Conservation (phyloP, 2,329 filamentous ascomycete species). For the Ambrosiella xylebori region DNA sequence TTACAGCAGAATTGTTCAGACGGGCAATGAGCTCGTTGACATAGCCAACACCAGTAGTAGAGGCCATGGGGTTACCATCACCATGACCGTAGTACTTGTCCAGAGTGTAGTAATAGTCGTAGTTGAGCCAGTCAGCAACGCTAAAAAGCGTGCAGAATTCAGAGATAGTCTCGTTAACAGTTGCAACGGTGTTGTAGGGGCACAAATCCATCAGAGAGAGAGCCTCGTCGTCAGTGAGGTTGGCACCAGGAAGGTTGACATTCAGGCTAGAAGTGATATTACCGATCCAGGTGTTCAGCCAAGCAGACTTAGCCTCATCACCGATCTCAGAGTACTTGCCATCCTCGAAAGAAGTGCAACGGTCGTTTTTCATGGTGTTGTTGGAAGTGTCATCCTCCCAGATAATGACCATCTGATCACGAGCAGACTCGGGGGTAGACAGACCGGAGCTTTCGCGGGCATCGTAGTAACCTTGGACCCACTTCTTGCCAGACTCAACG, state of each 20-base stretch:
- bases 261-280: conserved; percentile 55
- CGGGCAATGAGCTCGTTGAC: conserved; percentile 76
- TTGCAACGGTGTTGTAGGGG: conserved; percentile 64
- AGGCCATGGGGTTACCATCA: conserved; percentile 57
- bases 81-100: conserved; percentile 76
- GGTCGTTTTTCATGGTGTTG: conserved; percentile 64
- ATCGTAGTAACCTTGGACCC: conserved; percentile 53
- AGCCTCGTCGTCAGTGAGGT: conserved; percentile 44
- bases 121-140: conserved; percentile 53
- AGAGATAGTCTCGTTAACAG: conserved; percentile 36
- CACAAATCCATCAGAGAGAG: conserved; percentile 77
- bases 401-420: conserved; percentile 46
- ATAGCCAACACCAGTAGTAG: conserved; percentile 75
- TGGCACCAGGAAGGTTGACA: conserved; percentile 46
- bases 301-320: conserved; percentile 34
- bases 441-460: conserved; percentile 24
- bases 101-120: conserved; percentile 66
- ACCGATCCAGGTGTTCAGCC: conserved; percentile 46
- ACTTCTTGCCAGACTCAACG: conserved; percentile 56
- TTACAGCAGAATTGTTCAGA: conserved; percentile 50
- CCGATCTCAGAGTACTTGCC: conserved; percentile 33
- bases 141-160: conserved; percentile 65
- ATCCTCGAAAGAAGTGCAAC: conserved; percentile 54
- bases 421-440: conserved; percentile 25
- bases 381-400: conserved; percentile 50